phyloP scores from a whole-genome alignment of 2,329 filamentous ascomycete genomes.

The Scytalidium lignicola region DNA sequence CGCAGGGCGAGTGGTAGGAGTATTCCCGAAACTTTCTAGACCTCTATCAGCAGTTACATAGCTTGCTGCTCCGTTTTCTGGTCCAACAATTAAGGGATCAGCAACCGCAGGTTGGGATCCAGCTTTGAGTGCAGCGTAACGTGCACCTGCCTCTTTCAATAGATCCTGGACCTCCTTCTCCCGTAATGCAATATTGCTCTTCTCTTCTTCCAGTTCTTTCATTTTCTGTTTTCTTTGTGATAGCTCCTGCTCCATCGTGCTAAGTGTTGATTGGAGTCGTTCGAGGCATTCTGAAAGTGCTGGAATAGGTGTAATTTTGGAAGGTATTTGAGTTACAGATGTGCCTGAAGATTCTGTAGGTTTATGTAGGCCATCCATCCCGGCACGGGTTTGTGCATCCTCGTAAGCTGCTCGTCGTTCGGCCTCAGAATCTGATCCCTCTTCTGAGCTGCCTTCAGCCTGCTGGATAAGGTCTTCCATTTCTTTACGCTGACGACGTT shows the following conservation, averaged over 20 bases:
- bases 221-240: slow-evolving; percentile 57
- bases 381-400: slow-evolving; percentile 76
- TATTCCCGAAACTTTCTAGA: slow-evolving; percentile 34
- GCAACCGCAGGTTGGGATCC: slow-evolving; percentile 35
- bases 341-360: slow-evolving; percentile 34
- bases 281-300: slow-evolving; percentile 63
- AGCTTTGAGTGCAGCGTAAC: slow-evolving; percentile 54
- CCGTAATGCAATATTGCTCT: slow-evolving; percentile 59
- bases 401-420: slow-evolving; percentile 80
- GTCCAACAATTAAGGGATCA: slow-evolving; percentile 9
- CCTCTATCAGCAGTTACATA: slow-evolving; percentile 24
- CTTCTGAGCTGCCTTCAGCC: slow-evolving; percentile 63
- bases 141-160: slow-evolving; percentile 73
- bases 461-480: slow-evolving; percentile 81
- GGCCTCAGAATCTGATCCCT: slow-evolving; percentile 63
- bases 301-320: slow-evolving; percentile 74
- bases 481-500: slow-evolving; percentile 61
- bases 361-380: slow-evolving; percentile 67
- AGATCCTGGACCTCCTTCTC: slow-evolving; percentile 77
- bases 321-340: slow-evolving; percentile 22
- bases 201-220: slow-evolving; percentile 63
- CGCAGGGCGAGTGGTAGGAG: slow-evolving; percentile 24
- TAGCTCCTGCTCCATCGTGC: slow-evolving; percentile 58
- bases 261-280: slow-evolving; percentile 56
- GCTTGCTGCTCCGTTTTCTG: slow-evolving; percentile 6